These are phyloP conservation scores for Fragilariopsis cylindrus DNA, from an alignment of 108 stramenopile species.

Conservation along the genomic window DNA sequence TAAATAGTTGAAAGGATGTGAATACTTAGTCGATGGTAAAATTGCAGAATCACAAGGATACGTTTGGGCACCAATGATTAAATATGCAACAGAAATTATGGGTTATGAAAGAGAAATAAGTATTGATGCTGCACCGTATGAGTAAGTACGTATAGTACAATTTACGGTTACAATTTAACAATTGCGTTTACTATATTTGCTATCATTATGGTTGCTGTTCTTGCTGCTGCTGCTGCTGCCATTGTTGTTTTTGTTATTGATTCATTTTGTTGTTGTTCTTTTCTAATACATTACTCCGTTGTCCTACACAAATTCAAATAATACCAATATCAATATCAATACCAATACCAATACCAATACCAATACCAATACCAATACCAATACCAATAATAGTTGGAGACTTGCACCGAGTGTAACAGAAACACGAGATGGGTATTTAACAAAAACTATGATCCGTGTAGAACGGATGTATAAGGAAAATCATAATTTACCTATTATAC, in stretches of 20 bases:
- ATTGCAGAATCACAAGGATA: not conserved
- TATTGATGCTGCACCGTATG: conserved; percentile 48
- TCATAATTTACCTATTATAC: conserved; percentile 28
- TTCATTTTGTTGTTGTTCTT: no score
- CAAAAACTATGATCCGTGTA: conserved; percentile 34
- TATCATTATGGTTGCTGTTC: no score
- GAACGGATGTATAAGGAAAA: conserved; percentile 39
- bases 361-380: no score
- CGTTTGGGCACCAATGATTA: not conserved
- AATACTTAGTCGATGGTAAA: conserved; percentile 4
- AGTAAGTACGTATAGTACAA: conserved; percentile 2
- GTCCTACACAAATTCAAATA: no score
- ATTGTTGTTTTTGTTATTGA: no score
- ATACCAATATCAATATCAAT: no score
- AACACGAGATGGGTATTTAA: conserved; percentile 41
- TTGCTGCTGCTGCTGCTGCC: no score
- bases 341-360: no score
- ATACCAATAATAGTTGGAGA: conserved; percentile 25
- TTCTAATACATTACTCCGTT: no score
- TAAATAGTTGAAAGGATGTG: not conserved
- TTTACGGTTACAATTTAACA: no score
- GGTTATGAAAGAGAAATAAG: conserved; percentile 37
- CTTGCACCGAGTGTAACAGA: conserved; percentile 38
- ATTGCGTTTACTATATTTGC: no score
- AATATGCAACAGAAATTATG: not conserved